These are phyloP conservation scores for Millerozyma miso DNA, from an alignment of 805 yeast genomes.

Conservation along the genomic window DNA sequence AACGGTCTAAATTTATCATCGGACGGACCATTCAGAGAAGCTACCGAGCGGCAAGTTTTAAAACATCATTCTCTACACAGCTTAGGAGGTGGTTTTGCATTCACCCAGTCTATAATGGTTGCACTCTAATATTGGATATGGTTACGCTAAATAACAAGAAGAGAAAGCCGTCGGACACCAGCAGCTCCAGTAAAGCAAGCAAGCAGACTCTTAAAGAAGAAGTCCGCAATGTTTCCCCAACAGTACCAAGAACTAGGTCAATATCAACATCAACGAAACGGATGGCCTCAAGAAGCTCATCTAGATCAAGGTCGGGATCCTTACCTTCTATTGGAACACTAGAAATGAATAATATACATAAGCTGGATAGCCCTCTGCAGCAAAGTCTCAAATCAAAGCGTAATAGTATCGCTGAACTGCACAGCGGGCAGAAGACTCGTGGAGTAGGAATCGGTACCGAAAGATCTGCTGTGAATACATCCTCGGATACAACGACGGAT, in stretches of 20 bases:
- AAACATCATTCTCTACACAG: too few species aligned
- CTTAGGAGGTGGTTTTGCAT: too few species aligned
- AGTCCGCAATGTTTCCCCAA: neutral
- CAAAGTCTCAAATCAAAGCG: neutral
- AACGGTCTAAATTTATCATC: too few species aligned
- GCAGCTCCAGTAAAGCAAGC: neutral
- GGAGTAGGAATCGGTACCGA: neutral
- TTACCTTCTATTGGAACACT: neutral
- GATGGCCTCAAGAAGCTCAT: neutral
- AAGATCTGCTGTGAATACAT: neutral
- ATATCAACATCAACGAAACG: neutral
- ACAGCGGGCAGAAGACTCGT: neutral
- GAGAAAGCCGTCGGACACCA: neutral
- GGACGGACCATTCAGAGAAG: too few species aligned
- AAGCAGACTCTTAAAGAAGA: neutral
- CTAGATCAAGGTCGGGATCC: neutral
- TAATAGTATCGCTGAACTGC: neutral
- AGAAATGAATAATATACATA: too few species aligned
- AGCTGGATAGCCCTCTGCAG: too few species aligned
- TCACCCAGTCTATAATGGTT: too few species aligned
- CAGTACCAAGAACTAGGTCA: constrained; percentile 1
- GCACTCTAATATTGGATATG: too few species aligned
- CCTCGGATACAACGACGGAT: constrained; percentile 1
- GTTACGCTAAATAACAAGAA: neutral
- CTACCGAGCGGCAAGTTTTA: too few species aligned